Conservation (phyloP, 1,284 basidiomycete genomes). For the Pseudozyma sp. region DNA sequence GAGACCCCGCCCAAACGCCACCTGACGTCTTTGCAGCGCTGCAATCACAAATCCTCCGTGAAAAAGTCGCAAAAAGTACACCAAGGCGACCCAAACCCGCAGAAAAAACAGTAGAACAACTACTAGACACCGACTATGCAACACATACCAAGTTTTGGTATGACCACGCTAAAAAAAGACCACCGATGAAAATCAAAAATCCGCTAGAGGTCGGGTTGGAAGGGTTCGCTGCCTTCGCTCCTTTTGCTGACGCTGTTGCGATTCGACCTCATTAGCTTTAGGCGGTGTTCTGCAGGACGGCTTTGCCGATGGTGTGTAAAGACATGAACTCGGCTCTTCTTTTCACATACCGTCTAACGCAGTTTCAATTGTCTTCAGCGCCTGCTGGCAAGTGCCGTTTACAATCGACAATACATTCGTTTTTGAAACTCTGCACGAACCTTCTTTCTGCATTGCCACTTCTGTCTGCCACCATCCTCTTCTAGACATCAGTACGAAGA, state of each 20-base stretch:
- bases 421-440: no score
- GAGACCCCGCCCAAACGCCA: not conserved
- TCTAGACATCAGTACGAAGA: not conserved
- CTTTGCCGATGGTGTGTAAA: no score
- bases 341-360: no score
- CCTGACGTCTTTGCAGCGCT: not conserved
- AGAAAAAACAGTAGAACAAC: not conserved
- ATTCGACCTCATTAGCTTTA: not conserved
- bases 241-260: slow-evolving; percentile 19
- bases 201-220: slow-evolving; percentile 14
- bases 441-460: no score
- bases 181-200: slow-evolving; percentile 11
- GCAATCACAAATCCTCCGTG: not conserved
- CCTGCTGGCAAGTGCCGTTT: no score
- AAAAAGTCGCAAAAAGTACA: not conserved
- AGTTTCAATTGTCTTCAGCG: no score
- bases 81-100: not conserved
- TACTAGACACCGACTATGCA: not conserved
- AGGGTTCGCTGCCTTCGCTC: slow-evolving; percentile 10
- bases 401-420: no score
- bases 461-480: no score
- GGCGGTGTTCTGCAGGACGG: not conserved
- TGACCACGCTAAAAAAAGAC: not conserved
- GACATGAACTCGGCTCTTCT: no score
- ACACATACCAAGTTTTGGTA: slow-evolving; percentile 17